Evolutionary conservation across 108 stramenopile species (phyloP), one percentile per base, ranked within the genome.

Genomic region (Pseudonitzschia delicatissima): DNA sequence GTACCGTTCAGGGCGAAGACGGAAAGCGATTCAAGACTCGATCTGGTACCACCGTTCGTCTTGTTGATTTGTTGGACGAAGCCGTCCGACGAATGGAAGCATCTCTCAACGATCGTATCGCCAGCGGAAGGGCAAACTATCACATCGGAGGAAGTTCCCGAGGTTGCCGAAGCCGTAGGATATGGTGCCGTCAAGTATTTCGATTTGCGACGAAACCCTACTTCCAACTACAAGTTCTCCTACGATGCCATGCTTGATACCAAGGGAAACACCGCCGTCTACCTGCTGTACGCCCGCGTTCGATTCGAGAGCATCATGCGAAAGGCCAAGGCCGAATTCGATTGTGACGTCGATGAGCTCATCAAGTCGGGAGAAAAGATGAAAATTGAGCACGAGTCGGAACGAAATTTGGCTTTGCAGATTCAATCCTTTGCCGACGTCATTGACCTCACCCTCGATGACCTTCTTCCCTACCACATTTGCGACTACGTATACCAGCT

Each of bases 171-270:
- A 39, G 90, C 88, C 48, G 85, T 99, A 65, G 99, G 99, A 39
- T 99, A 99, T 67, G 96, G 97, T 58, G 98, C 97, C 15, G 98
- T 99, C 63, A 99, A 99, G 86, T 99, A 99, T 82, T 97, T 95
- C 71, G 99, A 99, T 71, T 84, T 99, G 63, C 82, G 95, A 50
- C 85, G 98, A 25, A 95, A 99, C 73, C 98, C 98, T 26, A 91
- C 90, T 13, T 92, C 94, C 60, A 94, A 97, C 69, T 99, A 99
- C 88, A 89, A 94, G 59, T 99, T 99, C 77, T 90, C 86, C 29
- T 99, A 99, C 74, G 99, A 99, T 81, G 80, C 84, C 59, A 99
- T 99, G 99, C 85, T 99, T 26, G 92, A 96, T 73, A 97, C 97
- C 39, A 92, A 93, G 72, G 99, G 99, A 4, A 95, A 99, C 85